Percentiles rank a stretch among this genome's conserved stretches.
Evolutionary conservation across 768 basidiomycete genomes (phyloP).

Genomic region (Paxillus involutus): DNA sequence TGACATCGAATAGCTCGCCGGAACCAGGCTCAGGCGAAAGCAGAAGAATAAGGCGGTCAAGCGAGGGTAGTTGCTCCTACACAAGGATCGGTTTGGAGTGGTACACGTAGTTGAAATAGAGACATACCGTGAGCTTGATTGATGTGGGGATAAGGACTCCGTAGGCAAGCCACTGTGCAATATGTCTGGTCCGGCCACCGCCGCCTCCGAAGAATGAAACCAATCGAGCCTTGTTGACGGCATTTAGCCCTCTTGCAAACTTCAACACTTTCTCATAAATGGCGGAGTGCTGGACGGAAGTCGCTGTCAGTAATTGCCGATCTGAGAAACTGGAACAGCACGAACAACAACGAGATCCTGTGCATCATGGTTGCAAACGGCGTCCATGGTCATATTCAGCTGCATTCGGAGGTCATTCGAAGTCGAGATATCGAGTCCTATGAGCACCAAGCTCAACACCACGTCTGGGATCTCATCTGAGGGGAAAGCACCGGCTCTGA

Average conservation of each 20-base stretch:
- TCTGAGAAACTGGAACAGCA: not conserved
- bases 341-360: conserved; percentile 33
- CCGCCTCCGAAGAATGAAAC: conserved; percentile 53
- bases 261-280: conserved; percentile 46
- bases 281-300: conserved; percentile 42
- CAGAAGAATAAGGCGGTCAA: conserved; percentile 49
- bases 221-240: conserved; percentile 50
- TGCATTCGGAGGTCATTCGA: conserved; percentile 44
- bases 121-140: conserved; percentile 13
- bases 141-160: conserved; percentile 18
- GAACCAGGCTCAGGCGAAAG: conserved; percentile 46
- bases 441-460: conserved; percentile 47
- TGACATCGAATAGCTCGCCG: conserved; percentile 50
- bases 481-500: conserved; percentile 35
- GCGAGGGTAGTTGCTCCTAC: conserved; percentile 50
- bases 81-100: not conserved
- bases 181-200: conserved; percentile 47
- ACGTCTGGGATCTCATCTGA: conserved; percentile 47
- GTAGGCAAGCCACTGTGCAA: conserved; percentile 60
- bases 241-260: conserved; percentile 39
- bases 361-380: conserved; percentile 38
- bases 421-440: conserved; percentile 56
- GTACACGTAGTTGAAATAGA: not conserved
- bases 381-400: conserved; percentile 47
- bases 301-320: not conserved